phyloP scores from a whole-genome alignment of 208 protist genomes.

The Crithidia thermophila region DNA sequence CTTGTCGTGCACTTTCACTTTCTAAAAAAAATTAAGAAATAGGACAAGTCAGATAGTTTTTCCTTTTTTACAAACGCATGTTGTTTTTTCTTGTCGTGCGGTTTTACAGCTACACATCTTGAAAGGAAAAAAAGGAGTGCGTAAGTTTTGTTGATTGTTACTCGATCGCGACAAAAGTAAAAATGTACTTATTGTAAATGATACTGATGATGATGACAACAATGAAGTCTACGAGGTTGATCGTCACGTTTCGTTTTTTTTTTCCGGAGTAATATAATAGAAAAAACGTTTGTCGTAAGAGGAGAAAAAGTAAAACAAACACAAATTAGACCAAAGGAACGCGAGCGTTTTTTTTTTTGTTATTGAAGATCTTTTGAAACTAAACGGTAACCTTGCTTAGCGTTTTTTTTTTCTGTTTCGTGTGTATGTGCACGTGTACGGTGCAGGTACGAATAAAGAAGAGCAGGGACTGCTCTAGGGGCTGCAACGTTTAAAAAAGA shows the following conservation, averaged over 20 bases:
- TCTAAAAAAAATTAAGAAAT: not conserved
- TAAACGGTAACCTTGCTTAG: too few relatives aligned
- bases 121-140: too few relatives aligned
- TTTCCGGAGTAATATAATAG: slow-evolving; percentile 3
- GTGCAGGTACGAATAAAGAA: too few relatives aligned
- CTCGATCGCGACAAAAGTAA: not conserved
- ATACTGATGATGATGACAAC: too few relatives aligned
- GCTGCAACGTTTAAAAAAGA: too few relatives aligned
- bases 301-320: not conserved
- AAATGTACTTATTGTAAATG: not conserved
- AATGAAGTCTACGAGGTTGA: slow-evolving; percentile 1
- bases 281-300: not conserved
- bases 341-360: slow-evolving; percentile 2
- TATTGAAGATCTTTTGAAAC: too few relatives aligned
- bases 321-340: not conserved
- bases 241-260: slow-evolving; percentile 6
- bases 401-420: too few relatives aligned
- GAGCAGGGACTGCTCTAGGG: too few relatives aligned
- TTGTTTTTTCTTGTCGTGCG: not conserved
- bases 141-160: not conserved
- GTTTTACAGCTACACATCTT: not conserved
- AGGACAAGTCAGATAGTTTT: not conserved
- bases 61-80: not conserved
- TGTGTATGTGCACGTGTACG: too few relatives aligned
- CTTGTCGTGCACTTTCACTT: too few relatives aligned